Conservation (phyloP, 768 basidiomycete genomes). For the Amyloporia xantha region DNA sequence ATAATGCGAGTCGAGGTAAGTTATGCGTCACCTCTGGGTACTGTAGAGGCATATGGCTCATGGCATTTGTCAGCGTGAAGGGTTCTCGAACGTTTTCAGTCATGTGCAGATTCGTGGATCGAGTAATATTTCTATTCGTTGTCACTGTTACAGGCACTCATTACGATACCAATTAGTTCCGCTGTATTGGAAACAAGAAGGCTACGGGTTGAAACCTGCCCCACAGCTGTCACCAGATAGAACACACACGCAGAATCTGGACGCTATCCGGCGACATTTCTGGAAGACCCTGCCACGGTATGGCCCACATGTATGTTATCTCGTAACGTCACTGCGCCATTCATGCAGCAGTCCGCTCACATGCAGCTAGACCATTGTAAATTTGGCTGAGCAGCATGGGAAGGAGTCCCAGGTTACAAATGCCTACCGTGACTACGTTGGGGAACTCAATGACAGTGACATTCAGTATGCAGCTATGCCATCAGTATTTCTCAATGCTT, state of each 20-base stretch:
- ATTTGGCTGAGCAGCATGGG: constrained; percentile 86
- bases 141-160: not conserved
- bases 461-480: constrained; percentile 39
- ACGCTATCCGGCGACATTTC: constrained; percentile 71
- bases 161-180: constrained; percentile 51
- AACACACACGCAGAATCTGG: constrained; percentile 65
- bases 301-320: constrained; percentile 66
- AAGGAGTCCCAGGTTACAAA: constrained; percentile 78
- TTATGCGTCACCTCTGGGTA: constrained; percentile 8
- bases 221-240: constrained; percentile 71
- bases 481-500: not conserved
- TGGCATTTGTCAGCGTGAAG: constrained; percentile 65
- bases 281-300: constrained; percentile 56
- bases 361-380: constrained; percentile 63
- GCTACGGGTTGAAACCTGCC: constrained; percentile 82
- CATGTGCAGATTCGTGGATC: constrained; percentile 92
- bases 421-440: constrained; percentile 67
- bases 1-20: constrained; percentile 76
- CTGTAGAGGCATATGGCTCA: not conserved
- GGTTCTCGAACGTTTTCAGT: constrained; percentile 70
- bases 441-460: constrained; percentile 48
- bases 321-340: not conserved
- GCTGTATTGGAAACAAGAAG: constrained; percentile 87
- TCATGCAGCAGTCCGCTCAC: not conserved
- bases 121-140: constrained; percentile 41